Percentiles rank a stretch among this genome's conserved stretches.
Conservation (phyloP, 2,329 filamentous ascomycete genomes). For the Parastagonospora nodorum region DNA sequence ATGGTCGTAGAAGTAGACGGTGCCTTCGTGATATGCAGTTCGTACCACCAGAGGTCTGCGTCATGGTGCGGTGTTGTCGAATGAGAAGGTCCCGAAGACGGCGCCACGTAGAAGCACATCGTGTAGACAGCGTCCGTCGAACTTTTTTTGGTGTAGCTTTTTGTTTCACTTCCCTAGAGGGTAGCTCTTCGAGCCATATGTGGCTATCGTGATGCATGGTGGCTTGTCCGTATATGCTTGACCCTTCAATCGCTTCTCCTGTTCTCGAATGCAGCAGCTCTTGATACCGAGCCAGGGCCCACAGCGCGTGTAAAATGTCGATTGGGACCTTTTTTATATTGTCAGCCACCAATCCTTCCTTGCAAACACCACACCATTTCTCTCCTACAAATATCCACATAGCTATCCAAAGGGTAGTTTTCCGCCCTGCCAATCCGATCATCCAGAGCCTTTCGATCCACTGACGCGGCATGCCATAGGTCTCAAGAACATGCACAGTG, state of each 20-base stretch:
- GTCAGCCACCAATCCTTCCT: neutral
- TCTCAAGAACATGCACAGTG: conserved; percentile 14
- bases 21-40: no score
- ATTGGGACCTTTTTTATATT: conserved; percentile 5
- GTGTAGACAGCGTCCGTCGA: no score
- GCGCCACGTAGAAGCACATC: no score
- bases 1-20: neutral
- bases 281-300: conserved; percentile 19
- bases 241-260: neutral
- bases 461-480: conserved; percentile 22
- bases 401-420: conserved; percentile 12
- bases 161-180: no score
- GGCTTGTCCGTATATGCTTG: no score
- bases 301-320: conserved; percentile 14
- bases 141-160: no score
- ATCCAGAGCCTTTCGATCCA: conserved; percentile 12
- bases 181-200: no score
- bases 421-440: conserved; percentile 9
- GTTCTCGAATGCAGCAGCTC: conserved; percentile 1
- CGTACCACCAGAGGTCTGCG: no score
- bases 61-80: no score
- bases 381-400: conserved; percentile 11
- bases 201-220: no score
- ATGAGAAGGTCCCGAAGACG: no score
- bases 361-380: neutral